Conservation (phyloP, 495 filamentous ascomycete species). For the Neurospora sp. region DNA sequence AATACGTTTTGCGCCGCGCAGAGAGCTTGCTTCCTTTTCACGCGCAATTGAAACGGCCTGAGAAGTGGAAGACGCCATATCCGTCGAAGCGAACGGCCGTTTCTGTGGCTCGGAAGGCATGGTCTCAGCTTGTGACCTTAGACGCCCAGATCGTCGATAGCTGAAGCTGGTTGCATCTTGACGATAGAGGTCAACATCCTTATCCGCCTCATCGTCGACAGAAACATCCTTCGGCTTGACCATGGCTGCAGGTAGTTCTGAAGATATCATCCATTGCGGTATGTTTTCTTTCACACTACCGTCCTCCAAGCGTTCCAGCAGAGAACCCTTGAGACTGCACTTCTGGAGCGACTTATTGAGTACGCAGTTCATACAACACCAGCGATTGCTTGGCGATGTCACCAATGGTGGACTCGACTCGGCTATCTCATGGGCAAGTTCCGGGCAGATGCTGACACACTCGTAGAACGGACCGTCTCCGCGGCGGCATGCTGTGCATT, state of each 20-base stretch:
- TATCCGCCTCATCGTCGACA: not conserved
- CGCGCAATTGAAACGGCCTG: not conserved
- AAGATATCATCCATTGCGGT: not conserved
- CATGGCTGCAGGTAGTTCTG: not conserved
- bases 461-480: not conserved
- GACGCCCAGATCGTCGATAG: not conserved
- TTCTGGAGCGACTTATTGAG: not conserved
- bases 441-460: not conserved
- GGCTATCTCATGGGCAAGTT: not conserved
- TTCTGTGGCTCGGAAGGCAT: not conserved
- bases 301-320: not conserved
- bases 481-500: not conserved
- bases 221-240: not conserved
- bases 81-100: not conserved
- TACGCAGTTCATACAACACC: not conserved
- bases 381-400: not conserved
- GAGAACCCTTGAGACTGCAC: not conserved
- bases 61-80: not conserved
- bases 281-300: not conserved
- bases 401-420: not conserved
- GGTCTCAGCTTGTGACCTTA: not conserved
- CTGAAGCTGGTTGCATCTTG: not conserved
- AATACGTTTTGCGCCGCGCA: not conserved
- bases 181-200: not conserved
- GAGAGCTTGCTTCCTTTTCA: not conserved